Evolutionary conservation across 129 eudicot species (phyloP).

Genomic region (Ambrosia artemisiifolia): DNA sequence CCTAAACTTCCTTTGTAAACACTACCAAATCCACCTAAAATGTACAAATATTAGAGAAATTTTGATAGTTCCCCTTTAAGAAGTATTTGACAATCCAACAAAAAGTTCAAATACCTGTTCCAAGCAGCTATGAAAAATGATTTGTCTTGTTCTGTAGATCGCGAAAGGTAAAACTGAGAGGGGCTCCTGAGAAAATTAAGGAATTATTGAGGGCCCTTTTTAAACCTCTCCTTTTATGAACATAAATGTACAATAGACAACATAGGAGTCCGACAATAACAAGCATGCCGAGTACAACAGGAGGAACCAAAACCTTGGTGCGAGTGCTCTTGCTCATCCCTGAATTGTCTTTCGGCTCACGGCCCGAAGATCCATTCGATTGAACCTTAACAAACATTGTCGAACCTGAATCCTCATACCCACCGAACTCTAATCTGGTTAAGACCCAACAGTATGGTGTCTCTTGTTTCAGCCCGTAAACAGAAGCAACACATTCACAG

Average conservation of each 20-base stretch:
- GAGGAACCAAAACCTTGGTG: conserved; percentile 75
- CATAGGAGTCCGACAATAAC: conserved; percentile 52
- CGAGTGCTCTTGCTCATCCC: conserved; percentile 32
- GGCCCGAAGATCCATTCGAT: conserved; percentile 35
- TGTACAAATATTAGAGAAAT: background rate
- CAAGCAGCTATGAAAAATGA: conserved; percentile 70
- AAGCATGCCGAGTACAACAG: conserved; percentile 70
- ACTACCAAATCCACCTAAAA: conserved; percentile 96
- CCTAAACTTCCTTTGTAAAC: conserved; percentile 86
- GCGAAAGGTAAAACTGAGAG: conserved; percentile 66
- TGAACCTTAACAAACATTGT: conserved; percentile 86
- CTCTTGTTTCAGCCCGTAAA: conserved; percentile 81
- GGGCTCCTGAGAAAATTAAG: conserved; percentile 74
- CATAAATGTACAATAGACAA: conserved; percentile 53
- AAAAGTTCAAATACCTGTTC: conserved; percentile 49
- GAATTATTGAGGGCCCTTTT: conserved; percentile 60
- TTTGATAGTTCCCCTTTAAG: background rate
- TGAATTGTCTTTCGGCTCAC: conserved; percentile 26
- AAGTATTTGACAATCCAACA: background rate
- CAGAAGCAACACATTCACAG: conserved; percentile 91
- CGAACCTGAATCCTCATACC: conserved; percentile 78
- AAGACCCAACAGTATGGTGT: conserved; percentile 87
- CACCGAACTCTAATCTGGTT: conserved; percentile 73
- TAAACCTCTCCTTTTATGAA: conserved; percentile 55
- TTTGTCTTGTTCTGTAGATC: conserved; percentile 63